A percentile compares a stretch with the other conserved stretches of the same genome.
These are phyloP conservation scores for Xylaria sp. DNA, from an alignment of 2,329 filamentous ascomycete species.

Conservation along the genomic window DNA sequence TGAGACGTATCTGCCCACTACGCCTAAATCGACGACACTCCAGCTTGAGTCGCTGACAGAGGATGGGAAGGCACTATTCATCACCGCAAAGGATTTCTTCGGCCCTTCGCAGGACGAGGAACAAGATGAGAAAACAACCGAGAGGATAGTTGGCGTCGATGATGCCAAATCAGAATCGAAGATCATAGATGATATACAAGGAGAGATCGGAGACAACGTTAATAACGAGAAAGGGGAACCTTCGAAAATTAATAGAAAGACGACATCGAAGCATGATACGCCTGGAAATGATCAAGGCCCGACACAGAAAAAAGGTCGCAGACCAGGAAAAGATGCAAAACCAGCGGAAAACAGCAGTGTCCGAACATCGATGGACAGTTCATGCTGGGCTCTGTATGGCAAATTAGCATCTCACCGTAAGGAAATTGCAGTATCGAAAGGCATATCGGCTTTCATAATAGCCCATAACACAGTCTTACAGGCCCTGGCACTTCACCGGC, in stretches of 20 bases:
- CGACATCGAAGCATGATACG: neutral
- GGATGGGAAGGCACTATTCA: constrained; percentile 16
- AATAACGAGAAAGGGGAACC: neutral
- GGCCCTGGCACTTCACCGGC: constrained; percentile 16
- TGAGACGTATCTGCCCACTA: constrained; percentile 33
- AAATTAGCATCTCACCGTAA: constrained; percentile 19
- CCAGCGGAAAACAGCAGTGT: neutral
- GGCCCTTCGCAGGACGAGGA: neutral
- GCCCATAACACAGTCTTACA: constrained; percentile 20
- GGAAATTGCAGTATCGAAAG: constrained; percentile 2
- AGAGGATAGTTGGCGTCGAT: neutral
- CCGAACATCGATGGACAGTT: constrained; percentile 5
- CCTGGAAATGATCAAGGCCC: neutral
- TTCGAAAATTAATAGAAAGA: neutral
- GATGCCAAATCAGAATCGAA: neutral
- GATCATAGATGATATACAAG: neutral
- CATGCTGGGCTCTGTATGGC: constrained; percentile 12
- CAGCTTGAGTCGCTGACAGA: constrained; percentile 23
- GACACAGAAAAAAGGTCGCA: neutral
- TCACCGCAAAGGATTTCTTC: constrained; percentile 17
- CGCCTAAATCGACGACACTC: constrained; percentile 4
- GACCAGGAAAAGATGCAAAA: neutral
- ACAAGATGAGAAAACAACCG: neutral
- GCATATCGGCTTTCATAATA: constrained; percentile 9
- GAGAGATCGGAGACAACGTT: neutral